Evolutionary conservation across 495 filamentous ascomycete species (phyloP), one percentile per base, ranked within the genome.

Genomic region (Aspergillus incahuasiensis): DNA sequence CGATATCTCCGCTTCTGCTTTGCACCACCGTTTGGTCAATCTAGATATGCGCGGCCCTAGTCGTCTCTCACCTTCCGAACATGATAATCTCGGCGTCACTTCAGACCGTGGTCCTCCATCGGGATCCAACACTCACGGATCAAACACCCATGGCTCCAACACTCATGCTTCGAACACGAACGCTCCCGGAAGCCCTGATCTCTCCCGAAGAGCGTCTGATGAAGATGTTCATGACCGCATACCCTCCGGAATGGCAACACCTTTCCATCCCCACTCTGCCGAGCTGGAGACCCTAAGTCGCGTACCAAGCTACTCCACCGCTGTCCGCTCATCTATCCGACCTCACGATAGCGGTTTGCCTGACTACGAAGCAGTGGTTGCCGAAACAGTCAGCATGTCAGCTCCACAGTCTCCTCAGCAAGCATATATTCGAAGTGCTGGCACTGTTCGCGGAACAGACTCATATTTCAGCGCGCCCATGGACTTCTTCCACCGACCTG

Each of bases 271-370:
- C 21, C 86, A 90, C 56, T 83, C 77, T 51, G 69, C 77, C 21
- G 82, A 87, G 59, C 72, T 86, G 28, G 80, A 82, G 53, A 76
- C 79, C 38, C 72, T 92, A 18, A 86, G 79, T 60, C 87, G 85
- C 48, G 88, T 94, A 7, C 90, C 90, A 5, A 90, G 86, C 48
- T 95, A 95, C 66, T 75, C 80, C 5, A 92, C 90, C 12, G 90
- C 90, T 0, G 77, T 91, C 16, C 82, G 78, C 43, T 76, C 83
- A 0, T 78, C 80, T 9, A 71, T 82, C 15, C 77, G 78, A 39
- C 75, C 76, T 13, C 74, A 62, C 41, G 79, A 77, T 40, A 68
- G 68, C 3, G 64, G 58, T 16, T 68, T 85, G 22, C 82, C 82
- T 1, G 76, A 75, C 50, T 85, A 85, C 63, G 65, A 76, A 21